Evolutionary conservation across 2,329 filamentous ascomycete genomes (phyloP), one percentile per base, ranked within the genome.

Genomic region (Fusarium sambucinum): DNA sequence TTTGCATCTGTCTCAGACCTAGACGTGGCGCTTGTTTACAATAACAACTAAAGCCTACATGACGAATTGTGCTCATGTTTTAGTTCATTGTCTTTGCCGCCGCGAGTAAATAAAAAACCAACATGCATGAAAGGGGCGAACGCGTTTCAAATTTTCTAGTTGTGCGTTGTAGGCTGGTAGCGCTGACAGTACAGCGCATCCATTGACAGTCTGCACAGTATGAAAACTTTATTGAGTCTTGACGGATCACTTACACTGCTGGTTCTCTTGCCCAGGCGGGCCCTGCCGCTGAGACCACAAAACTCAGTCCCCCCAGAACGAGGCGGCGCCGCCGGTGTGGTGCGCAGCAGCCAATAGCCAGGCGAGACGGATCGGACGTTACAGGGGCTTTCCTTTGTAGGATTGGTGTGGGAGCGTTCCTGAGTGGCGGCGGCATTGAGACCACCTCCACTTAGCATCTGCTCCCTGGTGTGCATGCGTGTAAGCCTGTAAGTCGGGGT

Each of bases 201-300:
- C 25, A 30, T 45, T 13, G 21, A 42, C 29, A 25, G 29, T 14
- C 45, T 52, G 50, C 59, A 60, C 64, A 68, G 59, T 65, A 55
- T 44, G 60, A 56, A 46, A 48, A 52, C 21, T 17, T 17, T 27
- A 29, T 21, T 21, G 21, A 17, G 19, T 37, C 11, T 35, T 17
- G 11, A 38, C 47, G 47, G 33, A 51, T 51, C 37, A 46, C 58
- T 48, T 55, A 41, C 35, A 64, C 53, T 51, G 32, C 32, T 59
- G 69, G 53, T 56, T 37, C 50, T 59, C 48, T 63, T 40, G 67
- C 60, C 57, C 61, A 69, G 67, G 62, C 71, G 71, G 71, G 71
- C 71, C 69, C 64, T 68, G 57, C 71, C 67, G 71, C 69, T 61
- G 59, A 59, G 47, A 59, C 71, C 63, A 62, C 63, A 55, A 57